A percentile compares a stretch with the other conserved stretches of the same genome.
Conservation (phyloP, 441 rosid species). For the Erodium chrysanthum region DNA sequence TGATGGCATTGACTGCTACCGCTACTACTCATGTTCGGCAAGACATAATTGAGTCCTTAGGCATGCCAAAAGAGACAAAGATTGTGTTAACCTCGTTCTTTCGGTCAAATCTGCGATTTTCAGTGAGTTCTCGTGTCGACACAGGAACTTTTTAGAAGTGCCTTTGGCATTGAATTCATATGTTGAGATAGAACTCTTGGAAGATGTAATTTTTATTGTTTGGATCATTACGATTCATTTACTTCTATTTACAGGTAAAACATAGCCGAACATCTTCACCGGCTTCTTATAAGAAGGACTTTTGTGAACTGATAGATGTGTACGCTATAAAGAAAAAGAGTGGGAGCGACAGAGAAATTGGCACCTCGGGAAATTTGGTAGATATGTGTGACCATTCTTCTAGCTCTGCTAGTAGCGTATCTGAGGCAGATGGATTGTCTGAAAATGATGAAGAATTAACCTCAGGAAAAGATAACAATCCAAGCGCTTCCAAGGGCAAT, state of each 20-base stretch:
- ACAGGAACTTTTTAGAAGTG: background rate
- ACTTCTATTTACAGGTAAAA: slow-evolving; percentile 50
- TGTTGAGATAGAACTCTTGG: background rate
- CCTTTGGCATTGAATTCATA: background rate
- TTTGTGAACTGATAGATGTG: slow-evolving; percentile 38
- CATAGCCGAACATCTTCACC: slow-evolving; percentile 63
- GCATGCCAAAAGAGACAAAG: slow-evolving; percentile 59
- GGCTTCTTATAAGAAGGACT: slow-evolving; percentile 52
- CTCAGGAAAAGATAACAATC: slow-evolving; percentile 25
- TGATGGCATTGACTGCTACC: slow-evolving; percentile 94
- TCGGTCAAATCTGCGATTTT: slow-evolving; percentile 64
- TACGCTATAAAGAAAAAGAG: slow-evolving; percentile 37
- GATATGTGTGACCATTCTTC: slow-evolving; percentile 22
- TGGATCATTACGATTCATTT: background rate
- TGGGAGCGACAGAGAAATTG: slow-evolving; percentile 22
- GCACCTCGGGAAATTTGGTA: slow-evolving; percentile 24
- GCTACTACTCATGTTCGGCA: slow-evolving; percentile 65
- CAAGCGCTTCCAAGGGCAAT: slow-evolving; percentile 29
- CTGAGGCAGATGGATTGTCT: slow-evolving; percentile 22
- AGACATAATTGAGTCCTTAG: slow-evolving; percentile 60
- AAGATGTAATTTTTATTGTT: background rate
- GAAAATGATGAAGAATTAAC: slow-evolving; percentile 29
- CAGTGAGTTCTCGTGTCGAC: slow-evolving; percentile 34
- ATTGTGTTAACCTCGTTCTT: slow-evolving; percentile 71
- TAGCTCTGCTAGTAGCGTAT: slow-evolving; percentile 15